A percentile compares a stretch with the other conserved stretches of the same genome.
Conservation (phyloP, 352 stramenopile species). For the Plasmopara halstedii region DNA sequence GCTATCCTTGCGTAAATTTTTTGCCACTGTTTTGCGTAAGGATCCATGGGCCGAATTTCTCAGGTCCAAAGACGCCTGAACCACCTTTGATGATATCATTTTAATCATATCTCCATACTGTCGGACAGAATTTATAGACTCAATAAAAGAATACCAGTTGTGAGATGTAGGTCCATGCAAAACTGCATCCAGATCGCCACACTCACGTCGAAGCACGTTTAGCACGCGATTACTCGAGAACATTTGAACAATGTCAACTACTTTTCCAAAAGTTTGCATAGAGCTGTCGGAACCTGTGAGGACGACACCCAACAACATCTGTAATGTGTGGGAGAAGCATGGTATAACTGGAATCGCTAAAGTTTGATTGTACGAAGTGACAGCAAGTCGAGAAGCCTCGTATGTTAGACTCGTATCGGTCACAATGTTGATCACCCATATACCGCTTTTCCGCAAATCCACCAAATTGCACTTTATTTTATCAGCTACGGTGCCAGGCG, state of each 20-base stretch:
- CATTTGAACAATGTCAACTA: constrained; percentile 56
- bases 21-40: background rate
- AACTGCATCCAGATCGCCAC: constrained; percentile 47
- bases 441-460: constrained; percentile 32
- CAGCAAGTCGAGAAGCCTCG: constrained; percentile 31
- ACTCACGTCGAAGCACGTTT: constrained; percentile 52
- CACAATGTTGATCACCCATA: constrained; percentile 71
- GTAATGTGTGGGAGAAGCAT: constrained; percentile 51
- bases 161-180: constrained; percentile 37
- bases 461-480: constrained; percentile 45
- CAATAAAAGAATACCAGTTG: constrained; percentile 74
- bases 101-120: constrained; percentile 84
- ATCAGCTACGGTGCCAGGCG: constrained; percentile 32
- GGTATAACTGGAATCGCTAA: constrained; percentile 42
- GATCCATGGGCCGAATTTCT: background rate
- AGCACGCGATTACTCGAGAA: constrained; percentile 56
- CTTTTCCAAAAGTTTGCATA: constrained; percentile 49
- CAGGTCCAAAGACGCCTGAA: constrained; percentile 20
- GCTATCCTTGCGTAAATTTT: constrained; percentile 34
- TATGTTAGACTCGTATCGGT: constrained; percentile 37
- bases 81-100: constrained; percentile 58
- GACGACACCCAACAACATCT: constrained; percentile 46
- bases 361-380: constrained; percentile 28
- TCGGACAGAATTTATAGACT: constrained; percentile 67
- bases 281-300: constrained; percentile 44